Evolutionary conservation across 805 yeast species (phyloP), one percentile per base, ranked within the genome.

Genomic region (Nakazawaea ishiwadae): DNA sequence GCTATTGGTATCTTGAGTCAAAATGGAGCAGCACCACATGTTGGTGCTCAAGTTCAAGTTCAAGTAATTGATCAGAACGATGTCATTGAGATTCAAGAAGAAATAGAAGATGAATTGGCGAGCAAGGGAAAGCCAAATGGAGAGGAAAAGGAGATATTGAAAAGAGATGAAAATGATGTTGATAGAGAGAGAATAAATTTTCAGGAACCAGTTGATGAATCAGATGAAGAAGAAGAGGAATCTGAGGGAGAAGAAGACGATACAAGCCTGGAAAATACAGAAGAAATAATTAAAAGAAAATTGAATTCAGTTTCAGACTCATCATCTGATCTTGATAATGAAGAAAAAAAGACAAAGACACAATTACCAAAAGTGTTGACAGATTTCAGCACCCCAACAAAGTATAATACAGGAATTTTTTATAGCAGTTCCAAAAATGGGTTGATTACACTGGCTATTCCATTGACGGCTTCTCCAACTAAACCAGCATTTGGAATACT

Each of bases 111-210:
- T 21, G 39, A 28, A 31, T 18, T 37, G 40, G 41, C 40, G 35
- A 39, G 35, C 40, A 37, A 42, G 40, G 40, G 40, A 41, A 17
- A 34, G 40, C 40, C 40, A 36, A 19, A 29, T 4, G n/a, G 14
- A 1, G 40, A 29, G 26, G 40, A 28, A 14, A 26, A 23, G 16
- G 16, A 14, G 7, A 23, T 23, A 23, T 7, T 23, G 26, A 23
- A 23, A 23, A 10, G 26, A 8, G 26, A 8, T 7, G 26, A 23
- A 23, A 10, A 7, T 10, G 26, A 23, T 23, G 26, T 23, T 7
- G 26, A 23, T 23, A 10, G 10, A 23, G 26, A 8, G 7, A 10
- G 10, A 10, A 23, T 23, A 10, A 23, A 23, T 7, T 23, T 10
- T 23, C 26, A 23, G 10, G 10, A 8, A 10, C 26, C 26, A 10